Conservation (phyloP, 306 rosid genomes). For the Rosa chinensis region DNA sequence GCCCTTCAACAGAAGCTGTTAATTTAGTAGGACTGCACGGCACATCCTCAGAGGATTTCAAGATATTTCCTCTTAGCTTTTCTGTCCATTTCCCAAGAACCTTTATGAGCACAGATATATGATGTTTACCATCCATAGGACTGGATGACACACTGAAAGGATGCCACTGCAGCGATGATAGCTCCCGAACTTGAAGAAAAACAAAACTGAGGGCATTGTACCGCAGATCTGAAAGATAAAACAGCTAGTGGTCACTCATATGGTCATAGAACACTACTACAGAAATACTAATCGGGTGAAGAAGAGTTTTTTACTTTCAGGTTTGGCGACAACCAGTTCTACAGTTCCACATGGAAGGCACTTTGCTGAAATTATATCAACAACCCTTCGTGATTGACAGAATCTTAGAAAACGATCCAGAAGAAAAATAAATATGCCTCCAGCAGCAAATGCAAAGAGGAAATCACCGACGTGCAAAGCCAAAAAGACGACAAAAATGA, state of each 20-base stretch:
- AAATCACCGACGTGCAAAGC: constrained; percentile 91
- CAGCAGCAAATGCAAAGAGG: constrained; percentile 67
- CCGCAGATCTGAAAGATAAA: constrained; percentile 50
- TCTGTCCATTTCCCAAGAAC: constrained; percentile 91
- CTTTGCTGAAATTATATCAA: constrained; percentile 70
- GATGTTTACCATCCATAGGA: constrained; percentile 85
- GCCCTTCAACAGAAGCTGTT: constrained; percentile 89
- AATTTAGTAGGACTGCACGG: constrained; percentile 27
- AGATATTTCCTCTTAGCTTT: constrained; percentile 45
- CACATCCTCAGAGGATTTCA: constrained; percentile 28
- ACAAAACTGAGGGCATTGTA: constrained; percentile 96
- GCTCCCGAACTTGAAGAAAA: constrained; percentile 78
- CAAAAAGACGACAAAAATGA: constrained; percentile 65
- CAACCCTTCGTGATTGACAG: constrained; percentile 73
- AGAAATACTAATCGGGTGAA: constrained; percentile 4
- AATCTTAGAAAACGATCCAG: constrained; percentile 90
- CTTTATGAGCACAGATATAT: constrained; percentile 74
- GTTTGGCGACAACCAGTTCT: constrained; percentile 81
- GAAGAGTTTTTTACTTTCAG: constrained; percentile 50
- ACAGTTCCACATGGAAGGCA: constrained; percentile 85
- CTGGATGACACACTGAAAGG: constrained; percentile 95
- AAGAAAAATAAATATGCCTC: constrained; percentile 73
- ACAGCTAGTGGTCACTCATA: constrained; percentile 22
- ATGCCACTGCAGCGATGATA: constrained; percentile 97
- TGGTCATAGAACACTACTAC: neutral